Evolutionary conservation across 345 rosid genomes (phyloP), one percentile per base, ranked within the genome.

Genomic region (Murraya paniculata): DNA sequence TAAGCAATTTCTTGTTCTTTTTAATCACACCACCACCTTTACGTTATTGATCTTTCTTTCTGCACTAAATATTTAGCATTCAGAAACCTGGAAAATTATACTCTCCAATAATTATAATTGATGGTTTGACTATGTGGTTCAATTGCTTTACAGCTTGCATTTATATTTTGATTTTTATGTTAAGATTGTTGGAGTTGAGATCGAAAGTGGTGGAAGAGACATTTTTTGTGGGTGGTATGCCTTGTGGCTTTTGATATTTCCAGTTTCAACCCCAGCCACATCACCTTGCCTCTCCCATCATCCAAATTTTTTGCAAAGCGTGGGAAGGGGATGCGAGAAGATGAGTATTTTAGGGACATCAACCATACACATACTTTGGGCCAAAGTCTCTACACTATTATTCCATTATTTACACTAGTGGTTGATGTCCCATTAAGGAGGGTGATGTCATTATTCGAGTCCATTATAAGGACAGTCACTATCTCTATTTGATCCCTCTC

Each of bases 1-100:
- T 55, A 24, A 69, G 77, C 35, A 64, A 77, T 79, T 78, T 75
- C 82, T 76, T 78, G 72, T 75, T 80, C 67, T 78, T 80, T 78
- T 78, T 74, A 59, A 31, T 22, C 64, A 14, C 62, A 59, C 57
- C 41, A 59, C 45, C 33, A 39, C 73, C 28, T 78, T 64, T 59
- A 33, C 48, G 4, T 78, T 68, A 41, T 75, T 68, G 68, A 27
- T 69, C 59, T n/a, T 9, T 73, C 24, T 61, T 55, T 67, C 76
- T 76, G 58, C 13, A 13, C 67, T 3, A 64, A 57, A 56, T 72
- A 56, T 55, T 68, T 57, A 18, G 56, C 73, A 53, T 22, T 28
- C 30, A 66, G 78, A 80, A 80, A 27, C 67, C 69, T 82, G 76
- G 80, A 74, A 76, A 58, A 57, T 64, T 27, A 45, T 6, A 2